A percentile compares a stretch with the other conserved stretches of the same genome.
These are phyloP conservation scores for Stylosanthes scabra DNA, from an alignment of 331 rosid species.

Conservation along the genomic window DNA sequence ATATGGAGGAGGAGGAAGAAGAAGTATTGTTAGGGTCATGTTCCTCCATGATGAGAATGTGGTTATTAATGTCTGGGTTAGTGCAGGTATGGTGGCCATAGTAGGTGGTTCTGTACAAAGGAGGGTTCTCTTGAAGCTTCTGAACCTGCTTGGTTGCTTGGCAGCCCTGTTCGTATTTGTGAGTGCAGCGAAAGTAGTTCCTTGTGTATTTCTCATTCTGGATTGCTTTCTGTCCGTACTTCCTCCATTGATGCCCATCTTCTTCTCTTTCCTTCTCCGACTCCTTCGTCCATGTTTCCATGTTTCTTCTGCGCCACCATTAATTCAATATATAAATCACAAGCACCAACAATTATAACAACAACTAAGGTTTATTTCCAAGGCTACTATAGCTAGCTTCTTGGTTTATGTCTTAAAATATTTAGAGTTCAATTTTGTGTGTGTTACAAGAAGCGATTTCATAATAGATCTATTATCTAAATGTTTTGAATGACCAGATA, in stretches of 20 bases:
- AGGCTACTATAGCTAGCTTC: too few species aligned
- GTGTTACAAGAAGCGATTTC: too few species aligned
- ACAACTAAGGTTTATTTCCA: too few species aligned
- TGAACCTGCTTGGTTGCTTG: constrained; percentile 53
- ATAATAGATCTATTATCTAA: too few species aligned
- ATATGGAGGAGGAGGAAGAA: constrained; percentile 10
- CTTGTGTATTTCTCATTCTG: constrained; percentile 46
- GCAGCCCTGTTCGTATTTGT: constrained; percentile 51
- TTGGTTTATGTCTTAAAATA: too few species aligned
- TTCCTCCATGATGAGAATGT: constrained; percentile 20
- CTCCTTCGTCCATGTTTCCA: constrained; percentile 42
- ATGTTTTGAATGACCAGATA: too few species aligned
- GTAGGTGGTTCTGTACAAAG: constrained; percentile 36
- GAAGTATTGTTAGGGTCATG: not conserved
- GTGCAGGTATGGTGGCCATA: constrained; percentile 48
- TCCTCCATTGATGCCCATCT: constrained; percentile 77
- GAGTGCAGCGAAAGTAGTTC: constrained; percentile 55
- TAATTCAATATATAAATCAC: too few species aligned
- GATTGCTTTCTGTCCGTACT: constrained; percentile 75
- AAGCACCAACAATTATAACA: not conserved
- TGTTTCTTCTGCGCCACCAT: constrained; percentile 43
- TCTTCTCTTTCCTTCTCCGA: constrained; percentile 26
- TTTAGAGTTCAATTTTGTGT: too few species aligned
- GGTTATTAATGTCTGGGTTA: not conserved
- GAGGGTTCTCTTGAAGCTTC: constrained; percentile 47